A percentile compares a stretch with the other conserved stretches of the same genome.
Conservation (phyloP, 257 asterid species). For the Solanum appendiculatum region DNA sequence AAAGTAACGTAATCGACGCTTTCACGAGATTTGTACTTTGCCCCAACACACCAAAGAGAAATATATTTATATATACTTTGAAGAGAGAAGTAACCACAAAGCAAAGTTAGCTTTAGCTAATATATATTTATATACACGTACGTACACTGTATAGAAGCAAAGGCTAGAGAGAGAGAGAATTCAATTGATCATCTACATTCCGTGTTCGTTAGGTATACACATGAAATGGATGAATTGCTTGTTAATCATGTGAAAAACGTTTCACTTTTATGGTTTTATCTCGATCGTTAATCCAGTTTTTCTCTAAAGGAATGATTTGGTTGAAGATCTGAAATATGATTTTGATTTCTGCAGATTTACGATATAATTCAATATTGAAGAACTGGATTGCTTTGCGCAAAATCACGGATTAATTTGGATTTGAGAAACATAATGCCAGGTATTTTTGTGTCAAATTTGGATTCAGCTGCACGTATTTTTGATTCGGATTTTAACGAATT, state of each 20-base stretch:
- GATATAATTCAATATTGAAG: constrained; percentile 18
- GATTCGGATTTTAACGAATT: background rate
- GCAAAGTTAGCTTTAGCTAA: constrained; percentile 15
- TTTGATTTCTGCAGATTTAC: constrained; percentile 24
- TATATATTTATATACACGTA: background rate
- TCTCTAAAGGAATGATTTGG: background rate
- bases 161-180: background rate
- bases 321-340: background rate
- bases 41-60: background rate
- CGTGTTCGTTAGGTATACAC: constrained; percentile 11
- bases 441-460: constrained; percentile 8
- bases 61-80: constrained; percentile 13
- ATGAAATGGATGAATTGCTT: background rate
- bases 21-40: constrained; percentile 43
- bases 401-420: background rate
- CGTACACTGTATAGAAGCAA: background rate
- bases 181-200: constrained; percentile 10
- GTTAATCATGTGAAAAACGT: background rate
- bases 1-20: constrained; percentile 31
- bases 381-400: background rate
- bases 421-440: constrained; percentile 52
- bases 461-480: background rate
- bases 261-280: background rate
- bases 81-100: constrained; percentile 27
- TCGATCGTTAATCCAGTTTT: background rate